Conservation (phyloP, 805 yeast genomes). For the Myxozyma sirexii region DNA sequence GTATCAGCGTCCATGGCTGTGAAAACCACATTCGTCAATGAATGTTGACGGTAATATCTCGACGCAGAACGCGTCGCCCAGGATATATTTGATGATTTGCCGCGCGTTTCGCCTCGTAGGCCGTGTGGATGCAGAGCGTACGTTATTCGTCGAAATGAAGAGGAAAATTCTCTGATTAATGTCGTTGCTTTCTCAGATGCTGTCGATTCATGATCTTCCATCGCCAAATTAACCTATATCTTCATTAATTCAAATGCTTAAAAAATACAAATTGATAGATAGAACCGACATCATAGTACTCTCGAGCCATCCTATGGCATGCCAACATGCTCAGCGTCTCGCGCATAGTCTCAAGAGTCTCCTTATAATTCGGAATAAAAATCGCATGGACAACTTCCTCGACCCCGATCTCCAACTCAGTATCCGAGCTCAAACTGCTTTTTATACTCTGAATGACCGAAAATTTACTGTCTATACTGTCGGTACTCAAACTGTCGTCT, state of each 20-base stretch:
- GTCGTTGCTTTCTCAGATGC: constrained; percentile 20
- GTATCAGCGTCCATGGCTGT: constrained; percentile 37
- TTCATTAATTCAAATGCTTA: neutral
- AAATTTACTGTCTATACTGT: neutral
- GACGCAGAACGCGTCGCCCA: constrained; percentile 33
- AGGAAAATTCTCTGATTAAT: constrained; percentile 15
- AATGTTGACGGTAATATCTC: neutral
- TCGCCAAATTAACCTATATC: constrained; percentile 23
- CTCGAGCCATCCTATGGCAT: constrained; percentile 22
- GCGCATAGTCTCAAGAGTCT: constrained; percentile 24
- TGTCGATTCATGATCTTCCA: constrained; percentile 27
- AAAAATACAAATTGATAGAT: neutral
- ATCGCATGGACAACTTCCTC: constrained; percentile 28
- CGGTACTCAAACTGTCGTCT: neutral
- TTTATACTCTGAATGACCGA: neutral
- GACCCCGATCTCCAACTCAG: neutral
- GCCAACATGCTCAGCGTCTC: constrained; percentile 33
- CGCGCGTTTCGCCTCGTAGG: constrained; percentile 32
- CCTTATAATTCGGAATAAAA: constrained; percentile 31
- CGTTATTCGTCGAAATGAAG: constrained; percentile 19
- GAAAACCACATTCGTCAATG: constrained; percentile 12
- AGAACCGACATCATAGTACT: constrained; percentile 21
- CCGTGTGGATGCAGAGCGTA: constrained; percentile 29
- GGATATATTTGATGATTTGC: constrained; percentile 35
- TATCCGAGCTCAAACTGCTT: neutral